Evolutionary conservation across 345 rosid species (phyloP), one percentile per base, ranked within the genome.

Genomic region (Pistacia atlantica): DNA sequence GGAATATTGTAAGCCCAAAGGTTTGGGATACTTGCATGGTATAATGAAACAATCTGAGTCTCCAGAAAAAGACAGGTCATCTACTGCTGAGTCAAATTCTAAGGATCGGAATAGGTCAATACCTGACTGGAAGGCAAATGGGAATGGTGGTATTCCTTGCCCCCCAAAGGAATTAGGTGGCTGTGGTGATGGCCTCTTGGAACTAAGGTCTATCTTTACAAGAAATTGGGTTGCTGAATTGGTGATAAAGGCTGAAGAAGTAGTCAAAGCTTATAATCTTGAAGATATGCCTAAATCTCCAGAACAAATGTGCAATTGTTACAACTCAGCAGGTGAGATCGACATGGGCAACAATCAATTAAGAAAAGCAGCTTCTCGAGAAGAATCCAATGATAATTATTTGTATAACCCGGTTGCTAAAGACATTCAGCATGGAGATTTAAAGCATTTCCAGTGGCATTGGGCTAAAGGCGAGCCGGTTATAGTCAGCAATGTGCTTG

Each of bases 391-490:
- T 75, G 92, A 90, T 67, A 89, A 89, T 71, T 84, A 80, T 82
- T 67, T 90, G 42, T 90, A 81, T 77, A 77, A 80, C 65, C 92
- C 87, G 7, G 70, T 25, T 20, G 86, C 90, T 51, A 66, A 64
- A 65, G 84, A 83, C 48, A 73, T 86, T 71, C 65, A 69, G 31
- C 78, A 71, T 17, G 81, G 73, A 66, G 86, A 91, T 74, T 69
- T 83, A 74, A 49, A 85, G 75, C 95, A 91, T 81, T 91, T 91
- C 68, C 91, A 83, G 73, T 48, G 71, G 75, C 95, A 91, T 52
- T 91, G 93, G 95, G 86, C 73, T 77, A 86, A 73, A 74, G 90
- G 87, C 25, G 88, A 89, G 72, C 95, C 93, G 56, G 89, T 89
- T 77, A 71, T 89, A 25, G 88, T 91, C 20, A 80, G 88, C 48